phyloP scores from a whole-genome alignment of 331 rosid genomes.

The Pyracantha coccinea region DNA sequence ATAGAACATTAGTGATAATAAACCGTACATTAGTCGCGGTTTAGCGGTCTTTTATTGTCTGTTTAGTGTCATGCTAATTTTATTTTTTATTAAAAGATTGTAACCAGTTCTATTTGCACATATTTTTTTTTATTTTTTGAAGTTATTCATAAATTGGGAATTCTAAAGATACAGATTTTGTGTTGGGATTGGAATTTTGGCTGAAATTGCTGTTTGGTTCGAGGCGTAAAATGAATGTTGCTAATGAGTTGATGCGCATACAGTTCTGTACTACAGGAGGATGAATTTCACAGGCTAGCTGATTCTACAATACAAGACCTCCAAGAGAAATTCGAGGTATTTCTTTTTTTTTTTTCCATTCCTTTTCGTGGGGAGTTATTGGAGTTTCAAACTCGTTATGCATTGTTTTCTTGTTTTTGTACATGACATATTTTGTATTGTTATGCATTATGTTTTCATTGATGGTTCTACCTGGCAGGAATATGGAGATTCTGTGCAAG shows the following conservation, averaged over 20 bases:
- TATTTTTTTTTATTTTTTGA: not conserved
- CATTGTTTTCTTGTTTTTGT: not conserved
- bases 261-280: constrained; percentile 73
- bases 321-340: constrained; percentile 82
- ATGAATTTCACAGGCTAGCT: constrained; percentile 63
- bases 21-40: no score
- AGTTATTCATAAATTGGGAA: not conserved
- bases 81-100: not conserved
- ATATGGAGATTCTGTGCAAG: constrained; percentile 66
- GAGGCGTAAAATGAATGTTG: constrained; percentile 13
- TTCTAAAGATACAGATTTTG: not conserved
- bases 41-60: no score
- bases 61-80: not conserved
- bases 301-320: constrained; percentile 63
- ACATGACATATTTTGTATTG: not conserved
- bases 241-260: constrained; percentile 38
- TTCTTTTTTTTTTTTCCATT: not conserved
- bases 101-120: not conserved
- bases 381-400: not conserved
- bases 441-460: not conserved
- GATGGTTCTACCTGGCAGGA: constrained; percentile 37
- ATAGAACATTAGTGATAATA: not conserved
- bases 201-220: not conserved
- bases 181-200: not conserved
- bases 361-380: not conserved